Base-by-base conservation (phyloP, 1,139 yeast genomes). In the Pichia sp. region DNA sequence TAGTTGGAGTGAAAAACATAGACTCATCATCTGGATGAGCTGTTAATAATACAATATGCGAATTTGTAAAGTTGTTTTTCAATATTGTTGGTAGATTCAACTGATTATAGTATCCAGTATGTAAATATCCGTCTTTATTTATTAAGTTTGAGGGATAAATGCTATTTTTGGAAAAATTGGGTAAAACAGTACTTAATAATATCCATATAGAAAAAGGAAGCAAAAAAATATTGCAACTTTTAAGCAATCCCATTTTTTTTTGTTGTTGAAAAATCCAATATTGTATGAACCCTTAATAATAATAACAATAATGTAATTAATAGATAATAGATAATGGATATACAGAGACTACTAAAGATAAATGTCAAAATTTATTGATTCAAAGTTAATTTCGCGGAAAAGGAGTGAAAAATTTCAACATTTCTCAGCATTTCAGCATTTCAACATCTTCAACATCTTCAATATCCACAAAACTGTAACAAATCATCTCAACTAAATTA, bases 21-120 rank as follows among this genome's bases (percentile, higher is more conserved):
- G 89, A 92, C 64, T 94, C 99, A 62, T 94, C 99, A 63, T 94
- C 99, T 0, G 99, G 99, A 63, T 94, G 99, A 1, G 96, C 96
- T 36, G 89, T 82, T 22, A 92, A 69, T 40, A 86, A 35, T 1
- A 58, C 46, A 6, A 63, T 48, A 33, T 59, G 59, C 2, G 59
- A 41, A 30, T 57, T 49, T 1, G 46, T 42, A 6, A 60, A 39
- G 2, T 46, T 49, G 25, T 52, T 40, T 1, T 38, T 12, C 4
- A 50, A 31, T 8, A 60, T 50, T 3, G 48, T 33, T 4, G 51
- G 43, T 2, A 53, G 40, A 41, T 59, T 60, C 10, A 57, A 41
- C 6, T 42, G 30, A 37, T 55, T 55, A 22, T 54, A 48, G 22
- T 54, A 50, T 4, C 53, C 49, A 7, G 46, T 36, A 7, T 39